These are phyloP conservation scores for Arthrobotrys musiformis DNA, from an alignment of 2,329 filamentous ascomycete genomes.

Conservation along the genomic window DNA sequence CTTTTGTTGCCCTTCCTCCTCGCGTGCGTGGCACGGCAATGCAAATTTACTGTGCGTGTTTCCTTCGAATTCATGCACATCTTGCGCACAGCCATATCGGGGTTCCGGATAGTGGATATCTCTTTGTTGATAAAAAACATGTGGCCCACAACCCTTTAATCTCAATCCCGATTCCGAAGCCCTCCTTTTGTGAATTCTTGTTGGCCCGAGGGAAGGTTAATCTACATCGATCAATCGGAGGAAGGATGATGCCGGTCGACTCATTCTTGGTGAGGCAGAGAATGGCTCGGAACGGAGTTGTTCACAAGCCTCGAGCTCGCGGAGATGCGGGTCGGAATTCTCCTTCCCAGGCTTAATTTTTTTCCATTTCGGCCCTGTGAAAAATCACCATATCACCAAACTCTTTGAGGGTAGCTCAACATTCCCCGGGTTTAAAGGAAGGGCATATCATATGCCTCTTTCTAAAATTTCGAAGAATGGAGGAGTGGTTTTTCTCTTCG, in stretches of 20 bases:
- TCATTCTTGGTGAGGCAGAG: slow-evolving; percentile 1
- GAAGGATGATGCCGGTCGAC: slow-evolving; percentile 32
- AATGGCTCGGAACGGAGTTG: slow-evolving; percentile 2
- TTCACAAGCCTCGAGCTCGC: slow-evolving; percentile 38
- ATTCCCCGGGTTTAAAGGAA: slow-evolving; percentile 50
- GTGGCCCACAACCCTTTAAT: slow-evolving; percentile 54
- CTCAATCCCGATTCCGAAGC: slow-evolving; percentile 42
- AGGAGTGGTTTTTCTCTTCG: slow-evolving; percentile 25
- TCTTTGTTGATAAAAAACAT: slow-evolving; percentile 28
- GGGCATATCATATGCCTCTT: slow-evolving; percentile 28
- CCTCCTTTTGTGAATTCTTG: slow-evolving; percentile 39
- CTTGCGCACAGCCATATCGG: slow-evolving; percentile 55
- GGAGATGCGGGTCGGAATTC: slow-evolving; percentile 36
- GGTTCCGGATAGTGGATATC: slow-evolving; percentile 53
- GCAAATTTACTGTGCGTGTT: slow-evolving; percentile 4
- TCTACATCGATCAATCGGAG: slow-evolving; percentile 44
- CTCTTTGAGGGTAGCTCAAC: slow-evolving; percentile 13
- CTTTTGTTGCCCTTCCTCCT: slow-evolving; percentile 22
- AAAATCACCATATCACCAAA: slow-evolving; percentile 10
- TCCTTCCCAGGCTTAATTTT: slow-evolving; percentile 16
- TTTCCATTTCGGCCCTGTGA: neutral
- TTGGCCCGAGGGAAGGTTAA: slow-evolving; percentile 27
- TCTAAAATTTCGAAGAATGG: slow-evolving; percentile 43
- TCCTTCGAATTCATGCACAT: slow-evolving; percentile 45
- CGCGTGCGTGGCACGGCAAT: neutral